phyloP scores from a whole-genome alignment of 192 early-diverging fungal species.

The Rhizophagus prolifer region DNA sequence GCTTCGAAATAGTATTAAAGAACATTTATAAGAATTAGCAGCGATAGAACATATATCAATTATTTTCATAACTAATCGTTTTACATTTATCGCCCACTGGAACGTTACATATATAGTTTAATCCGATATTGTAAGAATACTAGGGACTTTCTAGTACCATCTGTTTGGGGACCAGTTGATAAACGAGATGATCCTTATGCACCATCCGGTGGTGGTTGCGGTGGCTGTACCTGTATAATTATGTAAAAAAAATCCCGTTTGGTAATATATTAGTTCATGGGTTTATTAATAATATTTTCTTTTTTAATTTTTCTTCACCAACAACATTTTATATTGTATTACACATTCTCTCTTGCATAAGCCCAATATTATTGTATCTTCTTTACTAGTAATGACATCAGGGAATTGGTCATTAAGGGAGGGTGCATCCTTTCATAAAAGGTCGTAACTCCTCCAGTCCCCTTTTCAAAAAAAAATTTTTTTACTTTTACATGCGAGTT shows the following conservation, averaged over 20 bases:
- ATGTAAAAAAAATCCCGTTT: slow-evolving; percentile 23
- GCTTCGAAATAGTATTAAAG: not conserved
- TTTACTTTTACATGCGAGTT: not conserved
- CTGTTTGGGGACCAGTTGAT: slow-evolving; percentile 49
- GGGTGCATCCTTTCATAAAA: not conserved
- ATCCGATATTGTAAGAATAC: slow-evolving; percentile 43
- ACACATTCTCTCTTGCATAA: not conserved
- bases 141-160: slow-evolving; percentile 43
- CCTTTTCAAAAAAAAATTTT: not conserved
- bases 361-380: not conserved
- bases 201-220: slow-evolving; percentile 18
- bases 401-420: not conserved
- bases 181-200: slow-evolving; percentile 45
- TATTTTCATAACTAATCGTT: not conserved
- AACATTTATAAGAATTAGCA: not conserved
- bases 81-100: not conserved
- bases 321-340: not conserved
- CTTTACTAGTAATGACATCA: not conserved
- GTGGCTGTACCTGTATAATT: slow-evolving; percentile 6
- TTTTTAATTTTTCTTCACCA: not conserved
- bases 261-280: not conserved
- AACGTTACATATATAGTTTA: slow-evolving; percentile 27
- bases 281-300: not conserved
- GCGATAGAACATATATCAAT: not conserved
- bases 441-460: not conserved